These are phyloP conservation scores for Bocquillonia castaneifolia DNA, from an alignment of 441 rosid genomes.

Conservation along the genomic window DNA sequence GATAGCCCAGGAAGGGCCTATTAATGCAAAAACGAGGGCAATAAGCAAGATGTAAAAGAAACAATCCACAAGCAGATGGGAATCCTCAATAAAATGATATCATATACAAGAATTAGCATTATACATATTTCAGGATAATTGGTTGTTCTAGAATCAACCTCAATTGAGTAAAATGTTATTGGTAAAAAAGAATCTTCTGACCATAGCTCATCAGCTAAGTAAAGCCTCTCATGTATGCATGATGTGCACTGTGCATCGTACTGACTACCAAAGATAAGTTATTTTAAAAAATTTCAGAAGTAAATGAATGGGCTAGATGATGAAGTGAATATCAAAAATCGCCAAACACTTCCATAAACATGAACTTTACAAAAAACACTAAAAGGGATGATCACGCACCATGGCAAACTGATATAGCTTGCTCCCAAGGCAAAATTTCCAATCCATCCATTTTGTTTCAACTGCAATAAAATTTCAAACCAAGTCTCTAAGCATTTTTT, in stretches of 20 bases:
- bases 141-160: background rate
- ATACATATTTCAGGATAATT: background rate
- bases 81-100: background rate
- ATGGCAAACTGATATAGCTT: slow-evolving; percentile 95
- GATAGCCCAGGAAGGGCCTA: background rate
- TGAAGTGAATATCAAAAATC: background rate
- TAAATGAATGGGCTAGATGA: background rate
- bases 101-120: background rate
- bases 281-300: slow-evolving; percentile 4
- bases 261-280: background rate
- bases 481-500: slow-evolving; percentile 20
- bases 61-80: background rate
- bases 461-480: slow-evolving; percentile 44
- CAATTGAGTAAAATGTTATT: background rate
- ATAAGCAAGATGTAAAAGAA: background rate
- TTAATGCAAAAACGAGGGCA: background rate
- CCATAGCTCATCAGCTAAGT: background rate
- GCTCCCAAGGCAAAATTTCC: slow-evolving; percentile 96
- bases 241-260: background rate
- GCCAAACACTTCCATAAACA: background rate
- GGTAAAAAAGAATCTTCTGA: background rate
- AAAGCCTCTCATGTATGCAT: background rate
- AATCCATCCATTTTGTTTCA: slow-evolving; percentile 97
- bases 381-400: slow-evolving; percentile 40
- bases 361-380: slow-evolving; percentile 1